These are phyloP conservation scores for Macrophomina tecta DNA, from an alignment of 2,329 filamentous ascomycete genomes.

Conservation along the genomic window DNA sequence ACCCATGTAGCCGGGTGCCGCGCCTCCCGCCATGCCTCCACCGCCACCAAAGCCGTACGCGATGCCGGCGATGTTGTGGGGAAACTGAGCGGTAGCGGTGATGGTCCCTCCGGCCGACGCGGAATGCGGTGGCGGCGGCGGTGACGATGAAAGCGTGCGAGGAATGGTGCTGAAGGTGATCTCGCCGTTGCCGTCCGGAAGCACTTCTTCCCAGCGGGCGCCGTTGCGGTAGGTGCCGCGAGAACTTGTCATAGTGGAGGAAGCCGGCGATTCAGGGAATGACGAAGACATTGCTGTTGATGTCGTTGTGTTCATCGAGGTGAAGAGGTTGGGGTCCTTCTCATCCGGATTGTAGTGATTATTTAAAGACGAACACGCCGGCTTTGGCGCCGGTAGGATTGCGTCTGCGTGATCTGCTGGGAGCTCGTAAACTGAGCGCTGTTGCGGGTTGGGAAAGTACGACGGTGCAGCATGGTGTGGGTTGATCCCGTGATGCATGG, in stretches of 20 bases:
- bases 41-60: slow-evolving; percentile 21
- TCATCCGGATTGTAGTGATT: neutral
- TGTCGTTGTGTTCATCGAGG: neutral
- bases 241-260: neutral
- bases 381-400: neutral
- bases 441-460: neutral
- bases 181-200: slow-evolving; percentile 19
- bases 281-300: neutral
- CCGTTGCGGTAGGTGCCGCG: neutral
- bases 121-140: neutral
- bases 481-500: neutral
- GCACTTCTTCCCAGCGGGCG: slow-evolving; percentile 26
- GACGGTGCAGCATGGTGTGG: neutral
- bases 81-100: neutral
- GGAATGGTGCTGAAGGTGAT: slow-evolving; percentile 1
- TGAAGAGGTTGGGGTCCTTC: slow-evolving; percentile 5
- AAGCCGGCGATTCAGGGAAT: neutral
- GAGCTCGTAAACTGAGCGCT: slow-evolving; percentile 17
- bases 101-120: neutral
- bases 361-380: neutral
- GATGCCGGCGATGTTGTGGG: slow-evolving; percentile 7
- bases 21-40: slow-evolving; percentile 17
- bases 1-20: slow-evolving; percentile 7
- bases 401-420: neutral
- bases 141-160: neutral